Evolutionary conservation across 768 basidiomycete genomes (phyloP).

Genomic region (Boletus reticuloceps): DNA sequence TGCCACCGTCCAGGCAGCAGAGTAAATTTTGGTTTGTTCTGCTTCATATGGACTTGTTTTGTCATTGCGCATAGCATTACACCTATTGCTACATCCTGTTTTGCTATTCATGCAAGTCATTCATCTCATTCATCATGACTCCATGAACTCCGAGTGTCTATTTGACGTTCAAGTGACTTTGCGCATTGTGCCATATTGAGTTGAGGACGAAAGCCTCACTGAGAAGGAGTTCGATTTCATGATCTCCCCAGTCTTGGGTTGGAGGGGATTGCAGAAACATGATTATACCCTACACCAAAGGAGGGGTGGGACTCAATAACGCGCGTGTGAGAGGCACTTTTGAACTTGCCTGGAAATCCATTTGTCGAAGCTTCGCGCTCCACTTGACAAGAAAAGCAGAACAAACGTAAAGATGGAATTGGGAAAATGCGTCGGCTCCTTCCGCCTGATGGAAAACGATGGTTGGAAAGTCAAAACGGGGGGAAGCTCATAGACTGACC

Average conservation of each 20-base stretch:
- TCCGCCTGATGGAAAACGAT: constrained; percentile 65
- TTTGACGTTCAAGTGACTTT: constrained; percentile 77
- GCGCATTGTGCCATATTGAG: constrained; percentile 90
- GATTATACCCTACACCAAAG: constrained; percentile 77
- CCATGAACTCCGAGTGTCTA: constrained; percentile 12
- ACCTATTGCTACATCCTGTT: constrained; percentile 23
- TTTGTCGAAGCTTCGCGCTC: constrained; percentile 89
- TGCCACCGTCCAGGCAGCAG: constrained; percentile 37
- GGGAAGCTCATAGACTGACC: constrained; percentile 45
- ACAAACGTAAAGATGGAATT: constrained; percentile 98
- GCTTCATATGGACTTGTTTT: background rate
- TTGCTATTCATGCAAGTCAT: constrained; percentile 10
- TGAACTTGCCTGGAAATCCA: constrained; percentile 92
- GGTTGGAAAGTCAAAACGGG: background rate
- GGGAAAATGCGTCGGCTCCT: constrained; percentile 96
- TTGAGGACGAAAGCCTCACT: constrained; percentile 95
- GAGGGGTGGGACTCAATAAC: background rate
- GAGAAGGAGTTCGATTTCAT: constrained; percentile 92
- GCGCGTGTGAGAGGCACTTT: background rate
- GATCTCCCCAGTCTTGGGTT: constrained; percentile 92
- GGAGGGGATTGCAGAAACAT: constrained; percentile 96
- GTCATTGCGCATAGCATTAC: constrained; percentile 21
- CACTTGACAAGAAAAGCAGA: constrained; percentile 95
- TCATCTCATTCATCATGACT: background rate
- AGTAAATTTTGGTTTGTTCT: constrained; percentile 7